phyloP scores from a whole-genome alignment of 441 rosid species.

The Gossypium davidsonii region DNA sequence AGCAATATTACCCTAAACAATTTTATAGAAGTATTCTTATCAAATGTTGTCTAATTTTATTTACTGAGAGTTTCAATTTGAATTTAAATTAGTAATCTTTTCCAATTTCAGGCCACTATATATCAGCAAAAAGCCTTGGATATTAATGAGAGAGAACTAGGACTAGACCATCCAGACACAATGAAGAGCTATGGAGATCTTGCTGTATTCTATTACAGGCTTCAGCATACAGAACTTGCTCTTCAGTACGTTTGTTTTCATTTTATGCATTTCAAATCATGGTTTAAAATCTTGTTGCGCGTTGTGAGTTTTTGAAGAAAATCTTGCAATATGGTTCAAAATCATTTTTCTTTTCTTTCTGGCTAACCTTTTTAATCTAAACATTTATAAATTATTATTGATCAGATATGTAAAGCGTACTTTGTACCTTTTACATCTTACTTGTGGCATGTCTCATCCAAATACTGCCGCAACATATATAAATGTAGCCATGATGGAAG shows the following conservation, averaged over 20 bases:
- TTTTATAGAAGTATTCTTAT: neutral
- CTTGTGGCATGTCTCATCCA: slow-evolving; percentile 77
- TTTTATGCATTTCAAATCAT: neutral
- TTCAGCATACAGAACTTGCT: slow-evolving; percentile 71
- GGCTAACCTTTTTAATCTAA: slow-evolving; percentile 6
- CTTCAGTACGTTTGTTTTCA: slow-evolving; percentile 43
- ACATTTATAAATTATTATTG: slow-evolving; percentile 9
- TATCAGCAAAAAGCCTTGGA: slow-evolving; percentile 76
- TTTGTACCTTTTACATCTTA: slow-evolving; percentile 63
- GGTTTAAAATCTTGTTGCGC: neutral
- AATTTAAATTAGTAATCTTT: slow-evolving; percentile 17
- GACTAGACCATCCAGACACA: slow-evolving; percentile 77
- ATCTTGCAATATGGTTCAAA: neutral
- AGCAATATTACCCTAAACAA: slow-evolving; percentile 7
- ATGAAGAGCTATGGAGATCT: slow-evolving; percentile 83
- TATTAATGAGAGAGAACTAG: slow-evolving; percentile 72
- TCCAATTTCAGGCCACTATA: slow-evolving; percentile 49
- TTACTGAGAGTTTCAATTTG: slow-evolving; percentile 6
- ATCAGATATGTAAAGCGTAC: slow-evolving; percentile 72
- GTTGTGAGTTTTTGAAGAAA: slow-evolving; percentile 1
- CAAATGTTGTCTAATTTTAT: neutral
- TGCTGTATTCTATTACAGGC: slow-evolving; percentile 77
- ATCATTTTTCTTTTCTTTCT: slow-evolving; percentile 9
- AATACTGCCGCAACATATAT: slow-evolving; percentile 78
- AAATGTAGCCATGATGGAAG: slow-evolving; percentile 81